Evolutionary conservation across 768 basidiomycete species (phyloP), one percentile per base, ranked within the genome.

Genomic region (Boletus rubroflammeus): DNA sequence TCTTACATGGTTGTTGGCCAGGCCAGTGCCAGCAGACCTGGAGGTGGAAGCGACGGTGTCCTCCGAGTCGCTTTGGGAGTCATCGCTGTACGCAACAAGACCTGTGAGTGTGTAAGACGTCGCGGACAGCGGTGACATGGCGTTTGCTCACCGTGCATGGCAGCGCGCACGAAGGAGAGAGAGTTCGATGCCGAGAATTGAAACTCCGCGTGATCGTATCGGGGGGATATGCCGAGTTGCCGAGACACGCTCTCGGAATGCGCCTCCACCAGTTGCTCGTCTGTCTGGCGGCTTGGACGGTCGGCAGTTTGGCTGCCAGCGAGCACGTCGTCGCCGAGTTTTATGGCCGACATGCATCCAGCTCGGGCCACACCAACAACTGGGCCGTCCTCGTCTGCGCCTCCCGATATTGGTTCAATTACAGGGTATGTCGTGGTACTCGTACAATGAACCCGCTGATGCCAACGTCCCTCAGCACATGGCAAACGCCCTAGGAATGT

Each of bases 341-440:
- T 67, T 81, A 83, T 62, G 67, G 63, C 7, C 68, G 72, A 48
- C 73, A 76, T 71, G 71, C 65, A 11, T 66, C 63, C 5, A 58
- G 57, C 32, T 67, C 69, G 6, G 67, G 74, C 6, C 93, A 97
- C 67, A 97, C 96, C 6, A 99, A 98, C 67, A 98, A 98, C 69
- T 99, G 97, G 97, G 97, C 97, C 2, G 95, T 99, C 6, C 76
- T 98, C 34, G 95, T 98, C 5, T 95, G 90, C 63, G 81, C 97
- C 1, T 97, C 94, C 6, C 70, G 95, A 53, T 96, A 95, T 68
- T 98, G 95, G 95, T 99, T 99, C 78, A 99, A 99, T 68, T 99
- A 99, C 67, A 77, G 96, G 40, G 96, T 97, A 65, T 49, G 87
- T 79, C 17, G 0, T 32, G 36, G 6, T 41, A 45, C 7, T n/a